Conservation (phyloP, 2,329 filamentous ascomycete species). For the Fusarium austroafricanum region DNA sequence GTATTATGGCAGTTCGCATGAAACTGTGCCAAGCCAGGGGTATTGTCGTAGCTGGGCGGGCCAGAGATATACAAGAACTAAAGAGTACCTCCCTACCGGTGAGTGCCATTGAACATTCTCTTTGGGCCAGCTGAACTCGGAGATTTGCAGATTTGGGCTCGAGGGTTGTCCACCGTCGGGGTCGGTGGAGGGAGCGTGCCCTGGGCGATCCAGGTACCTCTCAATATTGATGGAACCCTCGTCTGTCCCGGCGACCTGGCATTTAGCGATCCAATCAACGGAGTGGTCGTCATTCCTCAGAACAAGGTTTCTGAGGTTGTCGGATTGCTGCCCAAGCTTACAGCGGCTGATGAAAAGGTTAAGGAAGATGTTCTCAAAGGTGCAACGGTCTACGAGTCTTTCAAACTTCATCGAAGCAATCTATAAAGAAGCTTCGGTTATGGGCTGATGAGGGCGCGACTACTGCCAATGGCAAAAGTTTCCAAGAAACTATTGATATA, state of each 20-base stretch:
- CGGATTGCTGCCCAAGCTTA: slow-evolving; percentile 65
- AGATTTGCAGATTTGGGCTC: slow-evolving; percentile 63
- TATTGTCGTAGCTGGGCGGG: slow-evolving; percentile 74
- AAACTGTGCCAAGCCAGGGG: slow-evolving; percentile 69
- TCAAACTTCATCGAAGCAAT: slow-evolving; percentile 65
- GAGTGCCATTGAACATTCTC: slow-evolving; percentile 46
- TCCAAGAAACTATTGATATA: background rate
- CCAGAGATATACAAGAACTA: slow-evolving; percentile 74
- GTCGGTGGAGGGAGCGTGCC: slow-evolving; percentile 67
- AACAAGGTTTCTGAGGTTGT: slow-evolving; percentile 70
- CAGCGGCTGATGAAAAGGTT: slow-evolving; percentile 68
- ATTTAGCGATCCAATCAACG: slow-evolving; percentile 76
- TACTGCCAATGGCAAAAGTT: background rate
- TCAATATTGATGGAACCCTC: slow-evolving; percentile 57
- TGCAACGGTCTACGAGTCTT: slow-evolving; percentile 72
- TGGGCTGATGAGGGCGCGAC: background rate
- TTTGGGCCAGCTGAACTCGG: slow-evolving; percentile 31
- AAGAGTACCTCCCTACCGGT: slow-evolving; percentile 66
- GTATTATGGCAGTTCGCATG: slow-evolving; percentile 80
- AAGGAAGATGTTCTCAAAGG: slow-evolving; percentile 73
- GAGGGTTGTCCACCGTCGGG: slow-evolving; percentile 68
- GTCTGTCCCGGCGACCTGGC: slow-evolving; percentile 72
- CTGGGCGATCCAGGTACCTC: slow-evolving; percentile 62
- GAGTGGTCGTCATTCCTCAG: slow-evolving; percentile 74
- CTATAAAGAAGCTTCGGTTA: slow-evolving; percentile 37